Percentiles rank a stretch among this genome's conserved stretches.
These are phyloP conservation scores for Hypericum perforatum DNA, from an alignment of 345 rosid genomes.

Conservation along the genomic window DNA sequence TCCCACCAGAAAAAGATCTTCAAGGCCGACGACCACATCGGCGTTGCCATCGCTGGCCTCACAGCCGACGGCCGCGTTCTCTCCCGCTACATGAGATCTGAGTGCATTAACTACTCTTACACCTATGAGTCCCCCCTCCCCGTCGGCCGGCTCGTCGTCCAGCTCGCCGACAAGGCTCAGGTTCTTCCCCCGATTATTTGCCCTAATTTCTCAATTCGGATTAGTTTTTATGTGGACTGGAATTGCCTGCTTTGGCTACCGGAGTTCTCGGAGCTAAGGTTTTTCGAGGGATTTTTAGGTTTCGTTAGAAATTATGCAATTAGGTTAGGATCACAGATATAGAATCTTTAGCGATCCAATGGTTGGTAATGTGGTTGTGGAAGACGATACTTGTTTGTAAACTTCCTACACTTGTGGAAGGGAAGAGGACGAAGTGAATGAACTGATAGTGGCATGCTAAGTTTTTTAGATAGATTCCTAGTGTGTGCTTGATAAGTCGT, in stretches of 20 bases:
- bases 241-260: not conserved
- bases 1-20: conserved; percentile 99
- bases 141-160: conserved; percentile 91
- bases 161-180: conserved; percentile 98
- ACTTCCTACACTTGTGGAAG: no score
- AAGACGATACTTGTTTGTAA: no score
- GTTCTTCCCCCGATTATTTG: conserved; percentile 18
- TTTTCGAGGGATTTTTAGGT: no score
- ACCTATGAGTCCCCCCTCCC: conserved; percentile 93
- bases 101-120: conserved; percentile 74
- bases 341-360: no score
- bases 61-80: conserved; percentile 97
- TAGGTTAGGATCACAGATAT: no score
- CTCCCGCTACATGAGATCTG: conserved; percentile 92
- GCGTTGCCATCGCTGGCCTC: conserved; percentile 93
- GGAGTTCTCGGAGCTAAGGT: not conserved
- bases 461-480: no score
- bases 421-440: no score
- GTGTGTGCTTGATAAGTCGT: no score
- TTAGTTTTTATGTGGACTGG: not conserved
- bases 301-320: no score
- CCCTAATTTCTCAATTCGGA: conserved; percentile 5
- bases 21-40: conserved; percentile 95
- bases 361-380: no score
- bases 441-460: no score